A percentile compares a stretch with the other conserved stretches of the same genome.
Evolutionary conservation across 345 rosid genomes (phyloP).

Genomic region (Citrus cavaleriei): DNA sequence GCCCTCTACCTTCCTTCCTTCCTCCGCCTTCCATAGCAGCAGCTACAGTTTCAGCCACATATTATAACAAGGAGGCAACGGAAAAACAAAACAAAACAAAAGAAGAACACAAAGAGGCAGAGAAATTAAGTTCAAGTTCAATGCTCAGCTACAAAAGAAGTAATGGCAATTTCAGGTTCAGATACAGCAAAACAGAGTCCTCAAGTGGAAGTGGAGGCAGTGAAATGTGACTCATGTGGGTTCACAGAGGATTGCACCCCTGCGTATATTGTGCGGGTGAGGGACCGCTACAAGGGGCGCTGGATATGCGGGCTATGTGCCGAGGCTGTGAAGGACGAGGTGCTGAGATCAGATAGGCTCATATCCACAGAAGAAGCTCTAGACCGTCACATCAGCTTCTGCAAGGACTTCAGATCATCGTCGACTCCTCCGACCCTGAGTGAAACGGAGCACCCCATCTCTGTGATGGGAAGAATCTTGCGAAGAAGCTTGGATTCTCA

Average conservation of each 20-base stretch:
- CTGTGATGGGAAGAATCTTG: conserved; percentile 49
- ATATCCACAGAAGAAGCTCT: conserved; percentile 60
- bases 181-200: conserved; percentile 12
- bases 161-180: conserved; percentile 34
- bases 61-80: not conserved
- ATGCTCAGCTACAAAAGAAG: conserved; percentile 12
- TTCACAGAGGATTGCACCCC: conserved; percentile 66
- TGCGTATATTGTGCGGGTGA: conserved; percentile 41
- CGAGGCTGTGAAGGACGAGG: conserved; percentile 63
- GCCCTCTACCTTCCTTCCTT: not conserved
- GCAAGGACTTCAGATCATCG: conserved; percentile 32
- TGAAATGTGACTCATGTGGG: conserved; percentile 56
- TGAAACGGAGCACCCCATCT: conserved; percentile 66
- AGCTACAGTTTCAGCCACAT: not conserved
- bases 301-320: conserved; percentile 69
- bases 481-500: conserved; percentile 59
- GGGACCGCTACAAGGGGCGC: conserved; percentile 50
- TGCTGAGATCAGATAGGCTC: conserved; percentile 35
- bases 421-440: conserved; percentile 11
- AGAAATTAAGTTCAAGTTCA: conserved; percentile 3
- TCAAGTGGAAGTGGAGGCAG: conserved; percentile 36
- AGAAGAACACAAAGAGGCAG: not conserved
- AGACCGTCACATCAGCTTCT: conserved; percentile 43
- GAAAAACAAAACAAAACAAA: not conserved
- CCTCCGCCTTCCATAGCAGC: not conserved